Conservation (phyloP, 495 filamentous ascomycete species). For the Extremus antarcticus region DNA sequence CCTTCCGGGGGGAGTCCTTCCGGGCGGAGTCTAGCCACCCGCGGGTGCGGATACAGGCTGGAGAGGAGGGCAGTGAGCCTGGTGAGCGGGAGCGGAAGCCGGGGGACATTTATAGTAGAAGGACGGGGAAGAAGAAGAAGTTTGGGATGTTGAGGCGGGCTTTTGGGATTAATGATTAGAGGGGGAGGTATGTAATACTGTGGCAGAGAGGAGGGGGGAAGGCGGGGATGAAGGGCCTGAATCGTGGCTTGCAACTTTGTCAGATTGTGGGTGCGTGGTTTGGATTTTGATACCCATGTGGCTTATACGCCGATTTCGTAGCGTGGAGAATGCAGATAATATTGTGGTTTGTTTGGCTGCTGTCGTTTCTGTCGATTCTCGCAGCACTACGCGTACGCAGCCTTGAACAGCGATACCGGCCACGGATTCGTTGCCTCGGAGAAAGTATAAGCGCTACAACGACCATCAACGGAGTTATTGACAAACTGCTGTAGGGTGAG, state of each 20-base stretch:
- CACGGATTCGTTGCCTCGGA: too few species aligned
- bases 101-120: conserved; percentile 18
- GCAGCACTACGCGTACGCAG: too few species aligned
- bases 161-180: conserved; percentile 45
- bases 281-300: background rate
- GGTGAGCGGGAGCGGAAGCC: conserved; percentile 1
- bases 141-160: conserved; percentile 45
- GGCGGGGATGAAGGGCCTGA: too few species aligned
- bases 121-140: conserved; percentile 47
- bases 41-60: conserved; percentile 13
- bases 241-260: too few species aligned
- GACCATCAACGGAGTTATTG: too few species aligned
- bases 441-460: too few species aligned
- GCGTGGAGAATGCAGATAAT: too few species aligned
- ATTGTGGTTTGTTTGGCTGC: too few species aligned
- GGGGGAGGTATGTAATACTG: background rate
- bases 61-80: conserved; percentile 14
- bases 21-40: conserved; percentile 1
- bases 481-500: too few species aligned
- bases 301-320: background rate
- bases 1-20: background rate
- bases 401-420: too few species aligned
- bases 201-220: background rate
- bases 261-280: background rate
- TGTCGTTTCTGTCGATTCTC: too few species aligned